phyloP scores from a whole-genome alignment of 2,329 filamentous ascomycete genomes.

The Thelonectria blattea region DNA sequence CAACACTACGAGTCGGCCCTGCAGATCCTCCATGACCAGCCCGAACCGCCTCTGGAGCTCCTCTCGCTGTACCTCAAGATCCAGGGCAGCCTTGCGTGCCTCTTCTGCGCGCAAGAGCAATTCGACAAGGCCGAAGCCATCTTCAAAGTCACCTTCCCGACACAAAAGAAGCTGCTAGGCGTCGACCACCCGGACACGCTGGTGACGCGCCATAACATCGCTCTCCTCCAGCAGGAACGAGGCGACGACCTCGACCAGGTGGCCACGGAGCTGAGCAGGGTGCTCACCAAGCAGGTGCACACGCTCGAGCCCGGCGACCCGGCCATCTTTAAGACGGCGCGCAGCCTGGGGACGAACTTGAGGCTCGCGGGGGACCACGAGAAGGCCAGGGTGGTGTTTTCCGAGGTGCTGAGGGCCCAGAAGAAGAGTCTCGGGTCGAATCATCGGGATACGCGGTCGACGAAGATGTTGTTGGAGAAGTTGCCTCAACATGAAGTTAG shows the following conservation, averaged over 20 bases:
- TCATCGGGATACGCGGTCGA: not conserved
- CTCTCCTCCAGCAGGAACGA: not conserved
- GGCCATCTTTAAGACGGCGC: not conserved
- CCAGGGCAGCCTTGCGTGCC: not conserved
- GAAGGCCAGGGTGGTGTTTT: not conserved
- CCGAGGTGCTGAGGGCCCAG: not conserved
- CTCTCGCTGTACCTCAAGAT: conserved; percentile 8
- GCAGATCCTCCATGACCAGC: not conserved
- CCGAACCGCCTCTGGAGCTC: not conserved
- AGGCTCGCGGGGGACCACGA: not conserved
- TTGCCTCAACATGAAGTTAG: not conserved
- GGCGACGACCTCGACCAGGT: not conserved
- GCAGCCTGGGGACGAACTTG: conserved; percentile 4
- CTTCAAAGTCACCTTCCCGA: conserved; percentile 1
- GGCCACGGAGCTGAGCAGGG: conserved; percentile 2
- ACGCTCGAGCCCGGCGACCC: conserved; percentile 2
- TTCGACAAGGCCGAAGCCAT: conserved; percentile 5
- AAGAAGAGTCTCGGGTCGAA: not conserved
- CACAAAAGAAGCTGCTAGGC: not conserved
- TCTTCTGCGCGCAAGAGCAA: conserved; percentile 3
- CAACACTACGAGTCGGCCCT: not conserved
- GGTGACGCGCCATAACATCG: conserved; percentile 10
- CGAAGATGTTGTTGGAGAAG: not conserved
- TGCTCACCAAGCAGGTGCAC: not conserved
- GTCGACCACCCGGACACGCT: conserved; percentile 14